Evolutionary conservation across 768 basidiomycete genomes (phyloP).

Genomic region (Podaxis sp.): DNA sequence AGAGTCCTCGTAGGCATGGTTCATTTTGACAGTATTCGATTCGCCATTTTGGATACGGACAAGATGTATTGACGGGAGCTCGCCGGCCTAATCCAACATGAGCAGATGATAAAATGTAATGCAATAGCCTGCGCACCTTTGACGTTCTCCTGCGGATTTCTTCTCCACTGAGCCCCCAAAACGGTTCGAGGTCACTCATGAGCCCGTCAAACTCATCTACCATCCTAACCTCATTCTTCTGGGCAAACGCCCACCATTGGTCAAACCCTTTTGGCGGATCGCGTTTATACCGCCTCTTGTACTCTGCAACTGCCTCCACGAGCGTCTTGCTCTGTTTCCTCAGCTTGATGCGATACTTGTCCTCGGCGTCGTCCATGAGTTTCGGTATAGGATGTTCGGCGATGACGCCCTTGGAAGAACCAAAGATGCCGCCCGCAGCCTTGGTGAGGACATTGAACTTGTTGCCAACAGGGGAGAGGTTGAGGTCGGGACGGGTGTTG

Average conservation of each 20-base stretch:
- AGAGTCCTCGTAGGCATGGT: slow-evolving; percentile 53
- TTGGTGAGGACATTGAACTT: slow-evolving; percentile 18
- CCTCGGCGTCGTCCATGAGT: slow-evolving; percentile 82
- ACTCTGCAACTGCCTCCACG: slow-evolving; percentile 74
- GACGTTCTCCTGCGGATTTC: slow-evolving; percentile 64
- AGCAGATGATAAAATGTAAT: not conserved
- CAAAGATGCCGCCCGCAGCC: slow-evolving; percentile 14
- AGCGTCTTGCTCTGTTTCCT: slow-evolving; percentile 77
- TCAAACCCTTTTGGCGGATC: slow-evolving; percentile 90
- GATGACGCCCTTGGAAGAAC: slow-evolving; percentile 17
- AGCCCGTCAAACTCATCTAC: slow-evolving; percentile 88
- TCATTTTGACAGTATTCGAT: slow-evolving; percentile 52
- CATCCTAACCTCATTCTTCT: slow-evolving; percentile 68
- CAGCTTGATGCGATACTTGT: slow-evolving; percentile 61
- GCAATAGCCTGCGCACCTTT: slow-evolving; percentile 36
- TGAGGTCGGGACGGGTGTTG: slow-evolving; percentile 18
- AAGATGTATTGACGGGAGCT: slow-evolving; percentile 79
- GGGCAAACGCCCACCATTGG: slow-evolving; percentile 81
- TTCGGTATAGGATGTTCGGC: slow-evolving; percentile 74
- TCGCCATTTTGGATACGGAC: slow-evolving; percentile 73
- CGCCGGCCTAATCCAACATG: slow-evolving; percentile 47
- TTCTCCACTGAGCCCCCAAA: slow-evolving; percentile 68
- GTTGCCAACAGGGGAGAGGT: slow-evolving; percentile 14
- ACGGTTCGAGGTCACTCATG: slow-evolving; percentile 77
- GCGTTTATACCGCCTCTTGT: slow-evolving; percentile 70